Conservation (phyloP, 345 rosid genomes). For the Camelina laxa region DNA sequence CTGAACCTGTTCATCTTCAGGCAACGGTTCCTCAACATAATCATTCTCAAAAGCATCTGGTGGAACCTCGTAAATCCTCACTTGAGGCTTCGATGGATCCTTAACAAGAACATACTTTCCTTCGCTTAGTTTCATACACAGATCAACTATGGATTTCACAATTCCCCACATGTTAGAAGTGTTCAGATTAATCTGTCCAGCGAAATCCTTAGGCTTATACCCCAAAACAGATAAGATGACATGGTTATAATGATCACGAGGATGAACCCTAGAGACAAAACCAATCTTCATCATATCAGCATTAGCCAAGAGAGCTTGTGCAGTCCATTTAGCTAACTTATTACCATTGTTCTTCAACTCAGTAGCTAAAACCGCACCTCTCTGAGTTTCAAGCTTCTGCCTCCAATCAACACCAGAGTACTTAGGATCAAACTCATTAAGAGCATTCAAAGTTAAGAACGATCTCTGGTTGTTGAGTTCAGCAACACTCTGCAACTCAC, state of each 20-base stretch:
- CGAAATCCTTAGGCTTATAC: constrained; percentile 90
- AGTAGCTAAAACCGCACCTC: constrained; percentile 96
- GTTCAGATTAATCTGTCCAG: constrained; percentile 88
- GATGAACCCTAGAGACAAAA: constrained; percentile 94
- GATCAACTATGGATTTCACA: constrained; percentile 90
- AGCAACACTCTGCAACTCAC: constrained; percentile 89
- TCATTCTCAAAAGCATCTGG: constrained; percentile 99
- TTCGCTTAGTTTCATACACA: constrained; percentile 77
- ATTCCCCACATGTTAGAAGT: constrained; percentile 99
- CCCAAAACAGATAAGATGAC: constrained; percentile 89
- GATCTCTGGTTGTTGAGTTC: constrained; percentile 82
- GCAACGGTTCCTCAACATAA: constrained; percentile 94
- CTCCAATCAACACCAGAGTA: constrained; percentile 98
- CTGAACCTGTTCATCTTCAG: constrained; percentile 55
- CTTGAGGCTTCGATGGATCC: constrained; percentile 96
- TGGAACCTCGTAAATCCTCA: constrained; percentile 97
- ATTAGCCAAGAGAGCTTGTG: constrained; percentile 86
- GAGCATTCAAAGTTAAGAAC: constrained; percentile 84
- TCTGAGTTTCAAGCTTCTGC: constrained; percentile 96
- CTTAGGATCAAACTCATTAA: constrained; percentile 93
- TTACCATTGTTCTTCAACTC: constrained; percentile 97
- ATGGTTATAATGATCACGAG: constrained; percentile 97
- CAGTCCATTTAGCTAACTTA: constrained; percentile 96
- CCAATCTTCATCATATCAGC: constrained; percentile 99
- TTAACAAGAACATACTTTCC: constrained; percentile 81